A percentile compares a stretch with the other conserved stretches of the same genome.
phyloP scores from a whole-genome alignment of 2,329 filamentous ascomycete genomes.

The Trichoderma asperellum region DNA sequence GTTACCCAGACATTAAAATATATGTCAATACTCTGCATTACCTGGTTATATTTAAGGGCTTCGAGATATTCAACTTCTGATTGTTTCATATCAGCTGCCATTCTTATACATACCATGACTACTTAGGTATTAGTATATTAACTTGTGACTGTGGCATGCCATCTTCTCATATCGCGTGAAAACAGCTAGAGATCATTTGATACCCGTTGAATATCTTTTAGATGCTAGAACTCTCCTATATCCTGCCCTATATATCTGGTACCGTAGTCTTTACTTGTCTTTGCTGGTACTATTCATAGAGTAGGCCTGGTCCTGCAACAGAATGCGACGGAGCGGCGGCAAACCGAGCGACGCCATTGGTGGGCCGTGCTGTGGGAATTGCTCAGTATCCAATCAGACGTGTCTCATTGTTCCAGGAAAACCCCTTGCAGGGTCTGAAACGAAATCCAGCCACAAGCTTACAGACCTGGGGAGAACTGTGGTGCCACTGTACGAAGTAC shows the following conservation, averaged over 20 bases:
- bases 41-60: no score
- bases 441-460: neutral
- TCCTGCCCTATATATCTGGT: no score
- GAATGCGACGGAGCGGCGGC: slow-evolving; percentile 18
- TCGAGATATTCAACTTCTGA: no score
- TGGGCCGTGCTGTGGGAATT: neutral
- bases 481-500: neutral
- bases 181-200: neutral
- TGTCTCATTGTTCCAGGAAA: neutral
- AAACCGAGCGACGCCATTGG: slow-evolving; percentile 29
- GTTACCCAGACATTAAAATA: no score
- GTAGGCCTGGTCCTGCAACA: neutral
- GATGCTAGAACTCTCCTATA: neutral
- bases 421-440: slow-evolving; percentile 12
- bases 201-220: neutral
- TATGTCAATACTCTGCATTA: no score
- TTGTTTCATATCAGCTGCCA: no score
- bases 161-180: neutral
- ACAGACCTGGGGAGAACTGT: neutral
- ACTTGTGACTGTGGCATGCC: neutral
- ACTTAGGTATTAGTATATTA: no score
- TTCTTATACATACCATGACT: no score
- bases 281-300: no score
- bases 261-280: no score
- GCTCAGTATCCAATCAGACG: slow-evolving; percentile 6